Conservation (phyloP, 2,329 filamentous ascomycete species). For the Sclerotiophoma versabilis region DNA sequence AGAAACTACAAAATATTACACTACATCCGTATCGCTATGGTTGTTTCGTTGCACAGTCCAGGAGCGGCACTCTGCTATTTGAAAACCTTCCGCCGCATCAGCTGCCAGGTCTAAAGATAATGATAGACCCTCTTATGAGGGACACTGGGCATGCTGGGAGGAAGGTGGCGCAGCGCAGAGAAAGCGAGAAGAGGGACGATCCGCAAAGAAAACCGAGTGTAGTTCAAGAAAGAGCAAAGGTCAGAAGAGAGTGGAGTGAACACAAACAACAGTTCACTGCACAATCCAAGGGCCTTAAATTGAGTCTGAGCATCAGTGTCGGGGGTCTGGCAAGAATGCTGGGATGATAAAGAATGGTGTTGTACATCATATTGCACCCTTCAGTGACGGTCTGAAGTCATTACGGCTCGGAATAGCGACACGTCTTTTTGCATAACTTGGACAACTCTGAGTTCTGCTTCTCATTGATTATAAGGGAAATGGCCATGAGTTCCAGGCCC, state of each 20-base stretch:
- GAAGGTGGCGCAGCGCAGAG: conserved; percentile 1
- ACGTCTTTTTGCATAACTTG: no score
- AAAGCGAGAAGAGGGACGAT: conserved; percentile 8
- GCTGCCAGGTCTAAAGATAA: conserved; percentile 23
- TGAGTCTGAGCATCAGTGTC: conserved; percentile 41
- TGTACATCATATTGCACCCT: no score
- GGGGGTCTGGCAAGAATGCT: conserved; percentile 34
- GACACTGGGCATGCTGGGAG: conserved; percentile 24
- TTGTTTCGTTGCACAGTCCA: conserved; percentile 34
- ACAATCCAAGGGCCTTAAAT: conserved; percentile 35
- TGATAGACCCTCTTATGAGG: conserved; percentile 28
- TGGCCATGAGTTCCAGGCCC: no score
- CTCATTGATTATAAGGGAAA: no score
- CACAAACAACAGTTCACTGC: conserved; percentile 34
- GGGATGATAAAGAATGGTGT: no score
- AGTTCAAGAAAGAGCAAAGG: conserved; percentile 31
- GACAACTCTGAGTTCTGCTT: no score
- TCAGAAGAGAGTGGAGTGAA: conserved; percentile 38
- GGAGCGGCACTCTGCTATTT: conserved; percentile 31
- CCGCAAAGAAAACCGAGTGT: conserved; percentile 18
- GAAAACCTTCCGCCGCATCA: conserved; percentile 40
- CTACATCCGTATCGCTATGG: conserved; percentile 45
- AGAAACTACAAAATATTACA: conserved; percentile 27
- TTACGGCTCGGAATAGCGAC: no score
- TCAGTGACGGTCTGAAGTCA: no score